Evolutionary conservation across 371 early-diverging fungal genomes (phyloP).

Genomic region (Mucor mucedo): DNA sequence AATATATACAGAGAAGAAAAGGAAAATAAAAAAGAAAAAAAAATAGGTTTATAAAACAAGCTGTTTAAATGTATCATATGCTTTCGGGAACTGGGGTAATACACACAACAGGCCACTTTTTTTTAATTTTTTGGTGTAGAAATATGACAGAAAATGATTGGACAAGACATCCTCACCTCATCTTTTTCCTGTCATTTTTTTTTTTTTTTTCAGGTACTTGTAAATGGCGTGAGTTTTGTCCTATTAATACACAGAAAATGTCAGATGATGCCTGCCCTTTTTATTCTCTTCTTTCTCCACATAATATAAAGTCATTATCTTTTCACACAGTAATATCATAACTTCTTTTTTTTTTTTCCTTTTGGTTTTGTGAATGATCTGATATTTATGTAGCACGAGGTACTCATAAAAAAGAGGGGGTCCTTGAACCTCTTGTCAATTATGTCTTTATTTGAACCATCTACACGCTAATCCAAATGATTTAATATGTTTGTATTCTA

Average conservation of each 20-base stretch:
- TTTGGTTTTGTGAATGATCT: constrained; percentile 7
- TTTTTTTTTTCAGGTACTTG: constrained; percentile 5
- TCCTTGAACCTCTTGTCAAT: no score
- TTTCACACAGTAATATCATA: constrained; percentile 14
- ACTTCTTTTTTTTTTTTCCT: background rate
- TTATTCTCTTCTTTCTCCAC: constrained; percentile 4
- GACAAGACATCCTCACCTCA: constrained; percentile 32
- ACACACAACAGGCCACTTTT: constrained; percentile 37
- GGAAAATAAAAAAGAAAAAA: constrained; percentile 5
- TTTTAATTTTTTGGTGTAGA: constrained; percentile 1
- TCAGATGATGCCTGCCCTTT: constrained; percentile 9
- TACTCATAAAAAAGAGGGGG: background rate
- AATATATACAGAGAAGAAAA: constrained; percentile 7
- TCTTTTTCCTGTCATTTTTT: constrained; percentile 15
- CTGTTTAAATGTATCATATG: background rate
- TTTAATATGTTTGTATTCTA: no score
- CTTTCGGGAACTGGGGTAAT: constrained; percentile 19
- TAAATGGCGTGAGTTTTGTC: background rate
- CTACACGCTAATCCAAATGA: no score
- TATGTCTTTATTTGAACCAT: no score
- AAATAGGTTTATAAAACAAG: background rate
- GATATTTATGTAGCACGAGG: constrained; percentile 19
- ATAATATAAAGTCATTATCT: background rate
- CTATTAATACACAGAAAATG: background rate
- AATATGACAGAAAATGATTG: constrained; percentile 15